Percentiles rank a stretch among this genome's conserved stretches.
Evolutionary conservation across 2,329 filamentous ascomycete genomes (phyloP).

Genomic region (Orbilia javanica): DNA sequence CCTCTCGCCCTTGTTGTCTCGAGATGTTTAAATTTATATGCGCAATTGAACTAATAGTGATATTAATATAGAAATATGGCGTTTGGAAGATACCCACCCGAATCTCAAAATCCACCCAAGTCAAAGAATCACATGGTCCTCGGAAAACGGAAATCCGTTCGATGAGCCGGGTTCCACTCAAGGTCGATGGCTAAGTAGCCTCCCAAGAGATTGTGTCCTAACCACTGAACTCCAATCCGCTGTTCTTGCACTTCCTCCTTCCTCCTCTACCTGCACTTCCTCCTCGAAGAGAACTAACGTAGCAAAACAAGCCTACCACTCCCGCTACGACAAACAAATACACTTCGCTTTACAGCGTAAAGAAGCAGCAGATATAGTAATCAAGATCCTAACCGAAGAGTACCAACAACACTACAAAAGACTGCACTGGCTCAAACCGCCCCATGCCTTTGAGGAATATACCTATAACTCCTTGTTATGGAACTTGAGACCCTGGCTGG

Average conservation of each 20-base stretch:
- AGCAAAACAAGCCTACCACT: slow-evolving; percentile 33
- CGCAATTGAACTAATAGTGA: background rate
- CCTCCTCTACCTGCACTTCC: background rate
- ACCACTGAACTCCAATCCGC: slow-evolving; percentile 22
- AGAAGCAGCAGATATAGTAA: slow-evolving; percentile 18
- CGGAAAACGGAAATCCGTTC: slow-evolving; percentile 15
- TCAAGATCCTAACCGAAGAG: slow-evolving; percentile 7
- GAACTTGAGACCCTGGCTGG: slow-evolving; percentile 38
- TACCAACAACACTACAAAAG: background rate
- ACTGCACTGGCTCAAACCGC: slow-evolving; percentile 33
- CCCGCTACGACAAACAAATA: slow-evolving; percentile 47
- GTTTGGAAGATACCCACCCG: slow-evolving; percentile 37
- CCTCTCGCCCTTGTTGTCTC: too few relatives aligned
- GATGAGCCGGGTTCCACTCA: slow-evolving; percentile 1
- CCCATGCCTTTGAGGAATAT: slow-evolving; percentile 23
- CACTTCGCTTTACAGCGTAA: slow-evolving; percentile 27
- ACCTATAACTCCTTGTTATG: slow-evolving; percentile 41
- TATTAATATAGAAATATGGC: slow-evolving; percentile 36
- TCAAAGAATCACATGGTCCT: slow-evolving; percentile 21
- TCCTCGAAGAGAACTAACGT: background rate
- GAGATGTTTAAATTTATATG: too few relatives aligned
- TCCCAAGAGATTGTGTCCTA: background rate
- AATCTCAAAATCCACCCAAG: slow-evolving; percentile 36
- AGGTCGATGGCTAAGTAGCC: background rate
- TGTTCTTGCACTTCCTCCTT: background rate